Percentiles rank a stretch among this genome's conserved stretches.
Conservation (phyloP, 495 filamentous ascomycete genomes). For the Parachaetomium inaequale region DNA sequence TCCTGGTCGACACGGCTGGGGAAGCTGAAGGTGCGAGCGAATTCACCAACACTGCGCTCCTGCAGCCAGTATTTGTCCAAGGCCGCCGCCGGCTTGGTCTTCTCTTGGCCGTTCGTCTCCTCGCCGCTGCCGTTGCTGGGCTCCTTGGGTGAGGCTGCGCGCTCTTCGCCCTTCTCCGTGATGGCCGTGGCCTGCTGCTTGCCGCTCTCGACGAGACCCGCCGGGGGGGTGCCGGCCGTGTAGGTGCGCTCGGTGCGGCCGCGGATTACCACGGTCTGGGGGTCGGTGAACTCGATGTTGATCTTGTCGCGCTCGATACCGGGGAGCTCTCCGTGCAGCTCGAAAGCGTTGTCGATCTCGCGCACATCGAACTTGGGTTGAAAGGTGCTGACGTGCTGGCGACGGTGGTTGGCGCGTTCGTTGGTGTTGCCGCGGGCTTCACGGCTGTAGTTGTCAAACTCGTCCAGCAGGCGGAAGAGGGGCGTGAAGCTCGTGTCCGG, state of each 20-base stretch:
- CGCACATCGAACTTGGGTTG: slow-evolving; percentile 66
- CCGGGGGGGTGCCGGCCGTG: slow-evolving; percentile 41
- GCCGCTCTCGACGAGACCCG: slow-evolving; percentile 33
- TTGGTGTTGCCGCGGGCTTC: slow-evolving; percentile 23
- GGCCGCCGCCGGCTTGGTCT: slow-evolving; percentile 35
- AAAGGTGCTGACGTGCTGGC: slow-evolving; percentile 20
- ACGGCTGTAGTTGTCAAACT: slow-evolving; percentile 58
- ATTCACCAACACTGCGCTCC: slow-evolving; percentile 78
- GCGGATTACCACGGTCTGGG: slow-evolving; percentile 66
- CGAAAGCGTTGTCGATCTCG: slow-evolving; percentile 62
- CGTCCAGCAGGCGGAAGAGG: slow-evolving; percentile 71
- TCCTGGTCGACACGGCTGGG: slow-evolving; percentile 72
- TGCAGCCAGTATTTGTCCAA: slow-evolving; percentile 68
- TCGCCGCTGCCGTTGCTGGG: not conserved
- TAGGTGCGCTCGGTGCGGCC: slow-evolving; percentile 63
- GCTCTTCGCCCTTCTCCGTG: slow-evolving; percentile 22
- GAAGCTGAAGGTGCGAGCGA: slow-evolving; percentile 77
- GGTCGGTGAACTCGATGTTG: slow-evolving; percentile 79
- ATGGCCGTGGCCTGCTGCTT: slow-evolving; percentile 6
- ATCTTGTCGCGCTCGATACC: slow-evolving; percentile 75
- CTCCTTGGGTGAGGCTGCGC: slow-evolving; percentile 10
- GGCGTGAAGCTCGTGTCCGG: slow-evolving; percentile 54
- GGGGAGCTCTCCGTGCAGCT: slow-evolving; percentile 83
- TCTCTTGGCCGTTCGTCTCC: slow-evolving; percentile 11
- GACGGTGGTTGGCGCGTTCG: slow-evolving; percentile 30